phyloP scores from a whole-genome alignment of 179 eudicot genomes.

The Dionaea muscipula region DNA sequence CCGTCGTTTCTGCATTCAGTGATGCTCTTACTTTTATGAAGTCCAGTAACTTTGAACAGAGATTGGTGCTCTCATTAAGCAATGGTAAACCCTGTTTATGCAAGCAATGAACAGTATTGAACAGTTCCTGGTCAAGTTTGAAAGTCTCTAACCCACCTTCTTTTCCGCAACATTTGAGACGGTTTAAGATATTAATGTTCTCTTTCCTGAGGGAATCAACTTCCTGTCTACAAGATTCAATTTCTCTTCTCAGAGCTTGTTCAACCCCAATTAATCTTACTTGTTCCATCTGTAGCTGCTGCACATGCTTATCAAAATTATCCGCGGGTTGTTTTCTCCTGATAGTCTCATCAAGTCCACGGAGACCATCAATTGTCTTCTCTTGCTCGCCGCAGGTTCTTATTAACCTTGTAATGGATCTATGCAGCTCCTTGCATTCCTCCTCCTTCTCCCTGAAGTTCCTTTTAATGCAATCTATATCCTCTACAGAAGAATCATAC shows the following conservation, averaged over 20 bases:
- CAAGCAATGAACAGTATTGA: constrained; percentile 38
- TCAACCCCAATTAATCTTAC: constrained; percentile 72
- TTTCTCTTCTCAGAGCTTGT: constrained; percentile 62
- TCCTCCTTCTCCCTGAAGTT: constrained; percentile 50
- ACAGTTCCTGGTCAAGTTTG: constrained; percentile 67
- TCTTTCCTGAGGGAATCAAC: constrained; percentile 64
- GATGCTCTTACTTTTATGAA: constrained; percentile 38
- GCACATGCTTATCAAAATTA: constrained; percentile 37
- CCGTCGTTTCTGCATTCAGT: constrained; percentile 23
- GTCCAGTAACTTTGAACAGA: constrained; percentile 52
- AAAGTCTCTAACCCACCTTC: constrained; percentile 39
- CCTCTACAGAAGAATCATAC: constrained; percentile 46
- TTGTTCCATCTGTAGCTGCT: constrained; percentile 64
- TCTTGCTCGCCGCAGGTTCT: constrained; percentile 75
- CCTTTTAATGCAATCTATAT: constrained; percentile 30
- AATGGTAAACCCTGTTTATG: constrained; percentile 53
- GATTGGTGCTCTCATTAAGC: constrained; percentile 44
- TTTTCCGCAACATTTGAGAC: constrained; percentile 40
- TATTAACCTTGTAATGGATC: constrained; percentile 36
- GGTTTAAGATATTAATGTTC: constrained; percentile 59
- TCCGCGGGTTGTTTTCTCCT: constrained; percentile 32
- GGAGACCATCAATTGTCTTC: constrained; percentile 69
- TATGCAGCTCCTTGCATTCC: constrained; percentile 75
- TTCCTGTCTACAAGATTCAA: constrained; percentile 51
- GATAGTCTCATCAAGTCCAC: constrained; percentile 40